Evolutionary conservation across 2,329 filamentous ascomycete genomes (phyloP).

Genomic region (Fusarium circinatum): DNA sequence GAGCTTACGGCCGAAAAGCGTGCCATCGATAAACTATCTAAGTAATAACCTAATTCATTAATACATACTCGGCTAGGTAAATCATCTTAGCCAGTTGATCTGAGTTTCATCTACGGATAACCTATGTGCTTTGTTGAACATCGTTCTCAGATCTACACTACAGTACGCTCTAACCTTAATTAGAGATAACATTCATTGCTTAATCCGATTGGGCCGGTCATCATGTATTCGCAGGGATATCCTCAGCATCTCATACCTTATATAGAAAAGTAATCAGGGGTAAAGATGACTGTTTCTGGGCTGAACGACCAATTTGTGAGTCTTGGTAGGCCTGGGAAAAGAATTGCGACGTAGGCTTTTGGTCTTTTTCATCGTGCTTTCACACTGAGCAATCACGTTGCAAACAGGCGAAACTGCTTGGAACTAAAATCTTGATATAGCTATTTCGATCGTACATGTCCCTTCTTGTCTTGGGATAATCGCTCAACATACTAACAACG

Average conservation of each 20-base stretch:
- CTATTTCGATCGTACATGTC: conserved; percentile 32
- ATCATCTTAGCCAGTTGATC: not conserved
- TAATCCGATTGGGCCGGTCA: not conserved
- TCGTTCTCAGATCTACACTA: not conserved
- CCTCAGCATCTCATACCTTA: not conserved
- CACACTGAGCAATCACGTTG: conserved; percentile 29
- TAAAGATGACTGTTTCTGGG: not conserved
- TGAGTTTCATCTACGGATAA: not conserved
- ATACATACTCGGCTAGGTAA: conserved; percentile 16
- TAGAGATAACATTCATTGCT: not conserved
- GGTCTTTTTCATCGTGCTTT: conserved; percentile 20
- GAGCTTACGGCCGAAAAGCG: conserved; percentile 16
- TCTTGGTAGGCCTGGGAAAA: not conserved
- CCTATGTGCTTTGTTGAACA: not conserved
- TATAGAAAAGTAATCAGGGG: not conserved
- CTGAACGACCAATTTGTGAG: not conserved
- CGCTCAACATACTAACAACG: conserved; percentile 4
- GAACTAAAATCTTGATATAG: conserved; percentile 3
- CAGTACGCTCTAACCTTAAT: not conserved
- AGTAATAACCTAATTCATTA: conserved; percentile 41
- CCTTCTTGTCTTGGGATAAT: conserved; percentile 13
- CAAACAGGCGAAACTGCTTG: conserved; percentile 12
- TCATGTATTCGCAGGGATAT: not conserved
- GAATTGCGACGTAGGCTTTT: not conserved
- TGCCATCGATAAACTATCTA: conserved; percentile 22